Evolutionary conservation across 257 asterid genomes (phyloP), one percentile per base, ranked within the genome.

Genomic region (Solanum corneliomulleri): DNA sequence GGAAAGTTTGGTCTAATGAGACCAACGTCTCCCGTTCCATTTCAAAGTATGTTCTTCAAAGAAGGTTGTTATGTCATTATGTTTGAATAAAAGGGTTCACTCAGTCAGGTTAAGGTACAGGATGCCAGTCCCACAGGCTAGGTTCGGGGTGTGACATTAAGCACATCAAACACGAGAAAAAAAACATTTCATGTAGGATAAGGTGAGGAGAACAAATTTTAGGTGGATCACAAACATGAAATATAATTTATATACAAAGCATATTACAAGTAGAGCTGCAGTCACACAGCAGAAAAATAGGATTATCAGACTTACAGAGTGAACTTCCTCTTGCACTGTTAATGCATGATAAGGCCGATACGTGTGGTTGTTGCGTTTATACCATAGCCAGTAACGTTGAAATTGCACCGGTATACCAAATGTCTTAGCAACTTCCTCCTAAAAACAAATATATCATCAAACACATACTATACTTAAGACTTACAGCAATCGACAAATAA

Each of bases 371-470:
- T 93, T 97, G 70, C 98, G 94, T 91, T 94, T 94, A 45, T 94
- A 94, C 98, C 98, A 95, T 75, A 93, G 88, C 98, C 98, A 95
- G 88, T 91, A 94, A 85, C 97, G 98, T 76, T 93, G 98, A 87
- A 89, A 94, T 81, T 92, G 95, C 71, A 94, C 94, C 9, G 97
- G 97, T 88, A 95, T 87, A 35, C 95, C 94, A 70, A 95, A 90
- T 88, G 91, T 97, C 90, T 91, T 95, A 29, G 98, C 96, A 83
- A 95, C 95, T 90, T 95, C 98, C 87, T 92, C 98, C 98, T 95
- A 92, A 42, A 90, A 91, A 29, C 87, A 74, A 25, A 78, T 45
- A 7, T 62, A 86, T 4, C 11, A 18, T 47, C 68, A 86, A 10
- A 62, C 42, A 81, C 47, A 66, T 62, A 8, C 11, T 29, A 68